Base-by-base conservation (phyloP, 1,139 yeast species). In the Zygoascus sp. region DNA sequence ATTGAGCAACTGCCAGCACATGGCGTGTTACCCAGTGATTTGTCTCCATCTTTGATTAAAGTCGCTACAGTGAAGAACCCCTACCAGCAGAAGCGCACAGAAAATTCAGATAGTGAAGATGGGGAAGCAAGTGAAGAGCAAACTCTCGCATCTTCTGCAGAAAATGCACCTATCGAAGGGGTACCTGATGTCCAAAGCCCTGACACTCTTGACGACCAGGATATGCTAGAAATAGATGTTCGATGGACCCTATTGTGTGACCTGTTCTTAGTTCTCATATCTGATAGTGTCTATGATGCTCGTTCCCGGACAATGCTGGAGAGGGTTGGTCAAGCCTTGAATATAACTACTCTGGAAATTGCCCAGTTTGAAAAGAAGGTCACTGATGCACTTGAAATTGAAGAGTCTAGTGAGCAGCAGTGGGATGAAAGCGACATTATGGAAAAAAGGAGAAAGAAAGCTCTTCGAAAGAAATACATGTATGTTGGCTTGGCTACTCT, bases 181-280 rank as follows among this genome's bases (percentile, higher is more conserved):
- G 54, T 57, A 9, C 49, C 60, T 19, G 55, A 53, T 23, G 54
- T 63, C 5, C 54, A 55, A 38, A 37, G 63, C 25, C 72, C 74
- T 2, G 71, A 70, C 11, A 67, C 67, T 9, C 58, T 72, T 3
- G 60, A 64, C 27, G 55, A 65, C 20, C 60, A 69, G 37, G 62
- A 67, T 15, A 66, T 65, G 1, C 56, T 81, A 5, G 80, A 82
- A 27, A 77, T 89, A 48, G 96, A 90, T 60, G 76, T 92, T 35
- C 79, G 92, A 32, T 92, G 98, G 98, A 90, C 96, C 0, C 76
- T 92, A 7, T 70, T 92, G 1, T 94, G 98, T 65, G 98, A 94
- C 63, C 67, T 94, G 46, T 89, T 92, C 60, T 69, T 94, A 39
- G 74, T 88, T 3, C 70, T 92, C 2, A 68, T 92, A 17, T 81